Conservation (phyloP, 352 stramenopile species). For the Phytophthora pisi region DNA sequence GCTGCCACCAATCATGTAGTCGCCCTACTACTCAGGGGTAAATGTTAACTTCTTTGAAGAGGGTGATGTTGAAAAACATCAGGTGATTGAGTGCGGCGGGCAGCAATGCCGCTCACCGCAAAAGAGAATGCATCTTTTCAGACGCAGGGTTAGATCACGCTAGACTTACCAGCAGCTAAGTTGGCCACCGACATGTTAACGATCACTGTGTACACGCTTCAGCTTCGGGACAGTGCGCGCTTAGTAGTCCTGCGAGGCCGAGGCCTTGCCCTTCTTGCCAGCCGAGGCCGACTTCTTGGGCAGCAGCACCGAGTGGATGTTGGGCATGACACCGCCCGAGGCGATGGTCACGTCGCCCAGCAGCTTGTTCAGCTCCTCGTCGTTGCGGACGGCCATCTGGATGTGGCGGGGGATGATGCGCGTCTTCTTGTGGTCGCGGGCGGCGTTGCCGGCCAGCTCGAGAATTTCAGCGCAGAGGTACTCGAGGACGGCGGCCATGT, state of each 20-base stretch:
- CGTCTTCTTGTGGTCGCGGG: slow-evolving; percentile 97
- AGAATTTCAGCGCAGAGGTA: slow-evolving; percentile 96
- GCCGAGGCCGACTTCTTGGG: slow-evolving; percentile 81
- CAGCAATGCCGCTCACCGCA: slow-evolving; percentile 13
- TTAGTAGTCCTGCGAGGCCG: slow-evolving; percentile 68
- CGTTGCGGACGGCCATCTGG: slow-evolving; percentile 92
- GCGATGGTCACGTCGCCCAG: slow-evolving; percentile 95
- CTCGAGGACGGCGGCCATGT: slow-evolving; percentile 95
- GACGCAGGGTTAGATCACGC: slow-evolving; percentile 17
- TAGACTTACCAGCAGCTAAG: slow-evolving; percentile 18
- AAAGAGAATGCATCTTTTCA: slow-evolving; percentile 26
- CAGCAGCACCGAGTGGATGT: slow-evolving; percentile 94
- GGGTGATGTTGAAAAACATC: slow-evolving; percentile 63
- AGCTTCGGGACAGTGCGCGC: slow-evolving; percentile 22
- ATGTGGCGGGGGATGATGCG: slow-evolving; percentile 97
- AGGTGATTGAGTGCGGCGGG: slow-evolving; percentile 28
- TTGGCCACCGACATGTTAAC: slow-evolving; percentile 15
- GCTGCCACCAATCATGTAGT: no score
- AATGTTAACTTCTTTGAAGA: slow-evolving; percentile 27
- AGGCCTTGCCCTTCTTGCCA: slow-evolving; percentile 60
- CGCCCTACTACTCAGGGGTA: no score
- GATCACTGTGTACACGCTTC: slow-evolving; percentile 7
- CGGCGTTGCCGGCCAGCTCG: slow-evolving; percentile 95
- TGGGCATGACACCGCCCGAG: slow-evolving; percentile 94
- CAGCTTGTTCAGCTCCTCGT: slow-evolving; percentile 97